Evolutionary conservation across 768 basidiomycete genomes (phyloP).

Genomic region (Termitomyces sp.): DNA sequence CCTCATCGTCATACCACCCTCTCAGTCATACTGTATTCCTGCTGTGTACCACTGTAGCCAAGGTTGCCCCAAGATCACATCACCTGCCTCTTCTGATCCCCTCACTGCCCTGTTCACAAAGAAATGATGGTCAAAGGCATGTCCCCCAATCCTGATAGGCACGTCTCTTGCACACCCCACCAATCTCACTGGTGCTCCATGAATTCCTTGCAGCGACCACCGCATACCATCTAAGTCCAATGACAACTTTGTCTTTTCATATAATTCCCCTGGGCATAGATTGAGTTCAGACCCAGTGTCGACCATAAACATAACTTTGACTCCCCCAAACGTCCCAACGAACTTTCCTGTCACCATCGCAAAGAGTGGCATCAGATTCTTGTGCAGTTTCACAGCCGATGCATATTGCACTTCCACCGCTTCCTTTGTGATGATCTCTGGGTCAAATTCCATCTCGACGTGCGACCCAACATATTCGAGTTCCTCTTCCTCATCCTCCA

Average conservation of each 20-base stretch:
- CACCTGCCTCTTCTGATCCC: slow-evolving; percentile 3
- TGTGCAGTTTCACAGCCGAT: neutral
- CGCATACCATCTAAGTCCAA: no score
- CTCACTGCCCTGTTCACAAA: neutral
- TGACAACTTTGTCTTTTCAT: neutral
- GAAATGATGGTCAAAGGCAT: slow-evolving; percentile 4
- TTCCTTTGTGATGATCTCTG: no score
- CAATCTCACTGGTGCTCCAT: neutral
- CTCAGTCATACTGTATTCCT: slow-evolving; percentile 6
- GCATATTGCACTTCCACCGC: neutral
- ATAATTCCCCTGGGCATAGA: neutral
- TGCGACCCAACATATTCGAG: no score
- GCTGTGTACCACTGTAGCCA: slow-evolving; percentile 19
- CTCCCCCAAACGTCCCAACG: neutral
- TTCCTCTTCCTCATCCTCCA: no score
- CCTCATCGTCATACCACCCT: slow-evolving; percentile 11
- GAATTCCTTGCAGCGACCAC: neutral
- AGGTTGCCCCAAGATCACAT: slow-evolving; percentile 19
- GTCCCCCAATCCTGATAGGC: neutral
- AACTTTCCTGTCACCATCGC: neutral
- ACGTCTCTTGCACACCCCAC: neutral
- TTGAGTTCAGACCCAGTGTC: neutral
- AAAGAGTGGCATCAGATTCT: neutral
- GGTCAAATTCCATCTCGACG: no score
- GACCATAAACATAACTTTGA: neutral